phyloP scores from a whole-genome alignment of 352 stramenopile genomes.

The Blastocystis sp. region DNA sequence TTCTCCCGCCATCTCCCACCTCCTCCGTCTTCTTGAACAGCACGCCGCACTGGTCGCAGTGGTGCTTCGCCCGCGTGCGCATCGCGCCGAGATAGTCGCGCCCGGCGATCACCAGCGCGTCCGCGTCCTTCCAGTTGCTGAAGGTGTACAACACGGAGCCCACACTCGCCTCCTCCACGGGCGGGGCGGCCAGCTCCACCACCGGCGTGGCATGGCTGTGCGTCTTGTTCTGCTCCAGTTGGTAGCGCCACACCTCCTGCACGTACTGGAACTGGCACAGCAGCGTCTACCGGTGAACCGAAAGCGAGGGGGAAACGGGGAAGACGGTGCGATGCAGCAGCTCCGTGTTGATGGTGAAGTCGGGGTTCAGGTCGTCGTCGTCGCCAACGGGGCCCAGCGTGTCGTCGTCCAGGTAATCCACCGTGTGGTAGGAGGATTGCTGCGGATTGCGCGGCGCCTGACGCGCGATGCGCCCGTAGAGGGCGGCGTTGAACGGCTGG shows the following conservation, averaged over 20 bases:
- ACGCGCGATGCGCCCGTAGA: slow-evolving; percentile 1
- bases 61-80: slow-evolving; percentile 4
- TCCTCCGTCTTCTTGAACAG: slow-evolving; percentile 44
- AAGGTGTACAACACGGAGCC: slow-evolving; percentile 11
- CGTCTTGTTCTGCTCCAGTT: slow-evolving; percentile 49
- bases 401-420: slow-evolving; percentile 42
- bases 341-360: slow-evolving; percentile 55
- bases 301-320: not conserved
- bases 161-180: not conserved
- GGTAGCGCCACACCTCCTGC: slow-evolving; percentile 34
- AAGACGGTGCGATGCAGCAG: slow-evolving; percentile 14
- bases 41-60: slow-evolving; percentile 39
- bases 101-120: not conserved
- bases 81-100: not conserved
- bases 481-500: slow-evolving; percentile 3
- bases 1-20: not conserved
- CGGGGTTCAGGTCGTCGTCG: slow-evolving; percentile 42
- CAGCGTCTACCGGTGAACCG: not conserved
- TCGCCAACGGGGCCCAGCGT: not conserved
- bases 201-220: not conserved
- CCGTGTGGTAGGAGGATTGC: not conserved
- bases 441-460: not conserved
- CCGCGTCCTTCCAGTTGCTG: slow-evolving; percentile 32
- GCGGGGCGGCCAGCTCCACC: not conserved
- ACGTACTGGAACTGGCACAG: slow-evolving; percentile 45